Percentiles rank a stretch among this genome's conserved stretches.
These are phyloP conservation scores for Nitzschia palea DNA, from an alignment of 108 stramenopile species.

Conservation along the genomic window DNA sequence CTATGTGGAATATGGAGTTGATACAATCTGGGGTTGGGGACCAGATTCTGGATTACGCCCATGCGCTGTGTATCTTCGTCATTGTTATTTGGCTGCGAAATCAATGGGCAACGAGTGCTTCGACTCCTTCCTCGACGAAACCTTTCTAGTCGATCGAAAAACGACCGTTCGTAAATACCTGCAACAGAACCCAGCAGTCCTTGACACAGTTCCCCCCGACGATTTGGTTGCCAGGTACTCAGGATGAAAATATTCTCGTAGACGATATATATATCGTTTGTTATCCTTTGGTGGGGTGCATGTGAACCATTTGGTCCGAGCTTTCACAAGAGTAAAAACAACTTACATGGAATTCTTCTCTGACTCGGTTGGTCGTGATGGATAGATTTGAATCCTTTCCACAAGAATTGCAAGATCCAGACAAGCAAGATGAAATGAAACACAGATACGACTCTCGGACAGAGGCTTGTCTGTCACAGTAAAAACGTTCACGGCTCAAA, in stretches of 20 bases:
- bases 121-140: conserved; percentile 78
- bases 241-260: conserved; percentile 53
- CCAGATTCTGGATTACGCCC: conserved; percentile 69
- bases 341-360: too few relatives aligned
- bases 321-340: too few relatives aligned
- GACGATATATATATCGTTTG: too few relatives aligned
- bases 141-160: conserved; percentile 69
- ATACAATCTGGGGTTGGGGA: conserved; percentile 83
- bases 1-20: conserved; percentile 56
- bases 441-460: too few relatives aligned
- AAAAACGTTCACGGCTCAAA: too few relatives aligned
- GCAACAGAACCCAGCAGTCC: conserved; percentile 46
- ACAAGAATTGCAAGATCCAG: too few relatives aligned
- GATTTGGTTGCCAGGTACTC: conserved; percentile 51
- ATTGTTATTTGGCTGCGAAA: conserved; percentile 80
- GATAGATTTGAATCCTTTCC: too few relatives aligned
- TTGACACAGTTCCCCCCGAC: conserved; percentile 49
- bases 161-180: conserved; percentile 75
- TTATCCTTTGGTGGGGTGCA: too few relatives aligned
- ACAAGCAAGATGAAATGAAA: too few relatives aligned
- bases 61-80: conserved; percentile 83
- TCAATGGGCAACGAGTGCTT: conserved; percentile 58
- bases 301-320: too few relatives aligned
- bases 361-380: too few relatives aligned
- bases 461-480: too few relatives aligned